Evolutionary conservation across 495 filamentous ascomycete species (phyloP).

Genomic region (Achaetomiella virescens): DNA sequence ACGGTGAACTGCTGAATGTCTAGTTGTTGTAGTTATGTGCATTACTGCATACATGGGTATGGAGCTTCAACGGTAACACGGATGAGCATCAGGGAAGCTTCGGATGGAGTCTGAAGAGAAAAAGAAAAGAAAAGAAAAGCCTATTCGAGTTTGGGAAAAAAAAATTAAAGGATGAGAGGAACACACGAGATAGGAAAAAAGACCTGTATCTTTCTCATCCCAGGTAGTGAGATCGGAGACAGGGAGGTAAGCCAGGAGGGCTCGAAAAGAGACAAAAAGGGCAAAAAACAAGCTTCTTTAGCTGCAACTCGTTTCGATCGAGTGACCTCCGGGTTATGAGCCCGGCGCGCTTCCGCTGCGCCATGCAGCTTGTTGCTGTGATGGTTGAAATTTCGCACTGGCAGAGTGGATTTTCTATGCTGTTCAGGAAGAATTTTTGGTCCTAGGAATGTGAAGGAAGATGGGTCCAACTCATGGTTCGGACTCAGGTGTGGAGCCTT

Average conservation of each 20-base stretch:
- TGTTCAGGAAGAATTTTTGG: neutral
- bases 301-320: conserved; percentile 41
- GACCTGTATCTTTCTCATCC: neutral
- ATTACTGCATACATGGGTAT: no score
- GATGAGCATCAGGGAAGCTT: neutral
- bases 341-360: conserved; percentile 44
- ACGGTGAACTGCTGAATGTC: no score
- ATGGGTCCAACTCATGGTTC: no score
- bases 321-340: conserved; percentile 46
- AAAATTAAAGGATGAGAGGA: no score
- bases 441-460: no score
- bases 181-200: neutral
- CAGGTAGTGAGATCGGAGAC: neutral
- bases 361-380: conserved; percentile 32
- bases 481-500: no score
- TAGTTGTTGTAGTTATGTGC: no score
- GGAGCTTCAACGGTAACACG: neutral
- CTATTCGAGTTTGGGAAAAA: no score
- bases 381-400: neutral
- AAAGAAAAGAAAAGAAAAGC: no score
- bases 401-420: neutral
- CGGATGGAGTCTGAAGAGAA: no score
- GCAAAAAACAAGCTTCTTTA: conserved; percentile 22
- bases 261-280: conserved; percentile 8
- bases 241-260: neutral